Base-by-base conservation (phyloP, 1,284 basidiomycete genomes). In the Neonothopanus nambi region DNA sequence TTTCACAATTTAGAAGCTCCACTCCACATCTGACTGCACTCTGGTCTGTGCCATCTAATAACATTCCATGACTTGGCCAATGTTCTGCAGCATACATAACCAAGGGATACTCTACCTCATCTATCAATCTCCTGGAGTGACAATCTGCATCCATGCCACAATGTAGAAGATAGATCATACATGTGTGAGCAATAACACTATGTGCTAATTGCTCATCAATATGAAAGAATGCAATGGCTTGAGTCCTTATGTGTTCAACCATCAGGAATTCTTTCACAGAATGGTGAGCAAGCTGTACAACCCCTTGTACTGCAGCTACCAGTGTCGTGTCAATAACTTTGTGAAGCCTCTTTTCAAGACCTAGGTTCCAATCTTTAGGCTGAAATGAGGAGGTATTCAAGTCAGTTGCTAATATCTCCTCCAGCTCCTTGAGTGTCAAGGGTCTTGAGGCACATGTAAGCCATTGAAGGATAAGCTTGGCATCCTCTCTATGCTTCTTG, bases 221-320 rank as follows among this genome's bases (percentile, higher is more conserved):
- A 5, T 42, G 13, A 15, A 51, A 51, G 28, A 23, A 35, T 3
- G 11, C 18, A 42, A 5, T 17, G 40, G 12, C 11, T 21, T 42
- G 3, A 12, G 11, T 5, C 6, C 20, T 21, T 1, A 20, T 35
- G 5, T 15, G 13, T 13, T 15, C 12, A 3, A 33, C 2, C 1
- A 42, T 23, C 13, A 51, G 15, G 33, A 42, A 43, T n/a, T 51
- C 49, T 33, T 43, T 51, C 20, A 43, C 49, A 42, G n/a, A n/a
- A n/a, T n/a, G n/a, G n/a, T n/a, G n/a, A n/a, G n/a, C n/a, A n/a
- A n/a, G n/a, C n/a, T n/a, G 48, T 9, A 50, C 21, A 18, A 13
- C 17, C 18, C n/a, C 2, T 18, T 40, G 12, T 18, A 30, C 23
- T 11, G 40, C 17, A 41, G 48, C 28, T 13, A 50, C 48, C 26